phyloP scores from a whole-genome alignment of 1,284 basidiomycete species.

The Pholiota adiposa region DNA sequence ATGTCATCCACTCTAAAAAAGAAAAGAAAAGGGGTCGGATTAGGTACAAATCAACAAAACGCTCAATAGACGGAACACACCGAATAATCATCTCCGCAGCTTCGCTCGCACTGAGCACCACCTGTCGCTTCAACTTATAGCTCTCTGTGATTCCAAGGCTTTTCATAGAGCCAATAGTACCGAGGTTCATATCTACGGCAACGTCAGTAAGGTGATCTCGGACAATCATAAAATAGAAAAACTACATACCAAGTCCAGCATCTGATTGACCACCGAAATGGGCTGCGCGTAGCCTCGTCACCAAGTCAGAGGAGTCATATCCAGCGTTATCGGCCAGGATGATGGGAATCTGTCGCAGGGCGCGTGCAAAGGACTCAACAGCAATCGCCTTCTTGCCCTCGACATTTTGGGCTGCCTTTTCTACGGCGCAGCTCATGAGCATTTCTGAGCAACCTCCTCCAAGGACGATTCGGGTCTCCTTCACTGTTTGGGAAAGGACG shows the following conservation, averaged over 20 bases:
- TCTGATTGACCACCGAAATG: slow-evolving; percentile 90
- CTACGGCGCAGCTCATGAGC: slow-evolving; percentile 95
- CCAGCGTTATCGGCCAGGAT: slow-evolving; percentile 99
- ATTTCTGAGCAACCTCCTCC: slow-evolving; percentile 99
- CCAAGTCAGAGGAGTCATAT: slow-evolving; percentile 95
- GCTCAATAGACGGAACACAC: slow-evolving; percentile 49
- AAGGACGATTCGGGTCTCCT: slow-evolving; percentile 92
- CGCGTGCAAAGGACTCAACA: slow-evolving; percentile 88
- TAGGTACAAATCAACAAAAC: background rate
- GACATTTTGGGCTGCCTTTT: slow-evolving; percentile 84
- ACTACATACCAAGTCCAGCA: slow-evolving; percentile 79
- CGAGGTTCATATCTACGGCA: slow-evolving; percentile 84
- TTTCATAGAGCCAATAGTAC: slow-evolving; percentile 87
- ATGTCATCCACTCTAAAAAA: slow-evolving; percentile 67
- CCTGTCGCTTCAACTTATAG: slow-evolving; percentile 97
- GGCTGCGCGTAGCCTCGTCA: slow-evolving; percentile 88
- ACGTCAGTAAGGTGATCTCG: background rate
- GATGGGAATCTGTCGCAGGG: slow-evolving; percentile 93
- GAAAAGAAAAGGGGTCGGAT: slow-evolving; percentile 17
- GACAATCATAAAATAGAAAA: slow-evolving; percentile 1
- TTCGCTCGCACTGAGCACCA: slow-evolving; percentile 93
- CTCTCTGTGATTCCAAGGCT: slow-evolving; percentile 92
- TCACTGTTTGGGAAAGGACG: slow-evolving; percentile 96
- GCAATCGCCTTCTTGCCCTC: slow-evolving; percentile 97
- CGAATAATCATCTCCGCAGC: slow-evolving; percentile 99